phyloP scores from a whole-genome alignment of 176 grass and related monocot species.

The Avena sativa region DNA sequence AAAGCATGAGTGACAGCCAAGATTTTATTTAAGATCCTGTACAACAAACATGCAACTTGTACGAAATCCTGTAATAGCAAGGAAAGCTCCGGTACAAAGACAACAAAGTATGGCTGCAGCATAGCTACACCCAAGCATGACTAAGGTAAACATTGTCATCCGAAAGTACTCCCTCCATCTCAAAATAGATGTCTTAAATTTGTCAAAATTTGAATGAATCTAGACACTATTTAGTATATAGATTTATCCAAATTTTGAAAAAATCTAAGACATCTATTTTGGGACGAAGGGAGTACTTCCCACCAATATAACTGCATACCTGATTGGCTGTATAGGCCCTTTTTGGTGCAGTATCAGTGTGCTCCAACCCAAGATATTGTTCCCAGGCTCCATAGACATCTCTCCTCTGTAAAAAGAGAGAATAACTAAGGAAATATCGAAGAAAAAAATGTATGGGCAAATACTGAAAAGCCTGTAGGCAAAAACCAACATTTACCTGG shows the following conservation, averaged over 20 bases:
- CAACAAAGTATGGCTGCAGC: background rate
- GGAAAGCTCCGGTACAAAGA: conserved; percentile 25
- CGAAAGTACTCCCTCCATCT: too few species aligned
- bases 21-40: background rate
- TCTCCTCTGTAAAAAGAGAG: conserved; percentile 66
- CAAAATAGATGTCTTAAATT: too few species aligned
- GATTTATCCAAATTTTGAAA: too few species aligned
- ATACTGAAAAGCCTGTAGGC: conserved; percentile 20
- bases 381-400: conserved; percentile 98
- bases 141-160: background rate
- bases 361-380: conserved; percentile 96
- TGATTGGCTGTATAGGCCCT: conserved; percentile 77
- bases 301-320: conserved; percentile 42
- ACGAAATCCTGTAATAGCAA: background rate
- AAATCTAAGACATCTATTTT: too few species aligned
- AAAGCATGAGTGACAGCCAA: background rate
- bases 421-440: conserved; percentile 15
- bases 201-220: too few species aligned
- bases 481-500: conserved; percentile 61
- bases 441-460: conserved; percentile 35
- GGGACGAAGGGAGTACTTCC: background rate
- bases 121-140: conserved; percentile 17
- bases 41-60: conserved; percentile 7
- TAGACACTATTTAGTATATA: too few species aligned
- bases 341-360: conserved; percentile 86